Conservation (phyloP, 2,329 filamentous ascomycete species). For the Hymenoscyphus fructigenus region DNA sequence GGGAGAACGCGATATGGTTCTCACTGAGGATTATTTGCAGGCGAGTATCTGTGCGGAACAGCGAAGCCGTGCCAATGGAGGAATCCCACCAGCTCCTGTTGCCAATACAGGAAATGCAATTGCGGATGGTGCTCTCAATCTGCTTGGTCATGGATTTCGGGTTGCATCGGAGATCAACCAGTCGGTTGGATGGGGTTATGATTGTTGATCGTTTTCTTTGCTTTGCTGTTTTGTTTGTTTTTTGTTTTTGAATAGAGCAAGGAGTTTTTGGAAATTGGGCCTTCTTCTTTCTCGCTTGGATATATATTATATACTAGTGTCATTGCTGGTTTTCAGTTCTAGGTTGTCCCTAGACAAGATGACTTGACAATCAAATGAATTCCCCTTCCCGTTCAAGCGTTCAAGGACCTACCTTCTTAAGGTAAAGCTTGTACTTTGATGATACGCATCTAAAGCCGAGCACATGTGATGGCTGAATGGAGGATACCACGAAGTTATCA, state of each 20-base stretch:
- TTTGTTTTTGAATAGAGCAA: not conserved
- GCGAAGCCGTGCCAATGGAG: not conserved
- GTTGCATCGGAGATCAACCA: constrained; percentile 26
- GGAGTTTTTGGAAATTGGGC: not conserved
- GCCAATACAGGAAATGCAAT: constrained; percentile 39
- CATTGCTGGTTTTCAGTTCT: no score
- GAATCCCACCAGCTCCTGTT: not conserved
- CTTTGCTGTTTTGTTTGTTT: not conserved
- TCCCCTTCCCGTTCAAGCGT: not conserved
- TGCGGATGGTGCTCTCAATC: constrained; percentile 43
- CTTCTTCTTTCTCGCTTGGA: not conserved
- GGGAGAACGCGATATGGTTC: constrained; percentile 7
- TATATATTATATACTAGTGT: no score
- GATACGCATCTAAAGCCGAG: no score
- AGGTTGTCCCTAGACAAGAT: not conserved
- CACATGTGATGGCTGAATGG: not conserved
- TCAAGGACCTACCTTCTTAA: not conserved
- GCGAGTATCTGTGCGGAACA: not conserved
- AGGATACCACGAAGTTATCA: not conserved
- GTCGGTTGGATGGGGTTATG: constrained; percentile 30
- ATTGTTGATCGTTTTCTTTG: constrained; percentile 18
- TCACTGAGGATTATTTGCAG: not conserved
- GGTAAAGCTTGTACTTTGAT: not conserved
- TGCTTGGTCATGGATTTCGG: constrained; percentile 46
- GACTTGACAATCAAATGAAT: not conserved